These are phyloP conservation scores for Coniochaeta ligniaria DNA, from an alignment of 2,329 filamentous ascomycete genomes.

Conservation along the genomic window DNA sequence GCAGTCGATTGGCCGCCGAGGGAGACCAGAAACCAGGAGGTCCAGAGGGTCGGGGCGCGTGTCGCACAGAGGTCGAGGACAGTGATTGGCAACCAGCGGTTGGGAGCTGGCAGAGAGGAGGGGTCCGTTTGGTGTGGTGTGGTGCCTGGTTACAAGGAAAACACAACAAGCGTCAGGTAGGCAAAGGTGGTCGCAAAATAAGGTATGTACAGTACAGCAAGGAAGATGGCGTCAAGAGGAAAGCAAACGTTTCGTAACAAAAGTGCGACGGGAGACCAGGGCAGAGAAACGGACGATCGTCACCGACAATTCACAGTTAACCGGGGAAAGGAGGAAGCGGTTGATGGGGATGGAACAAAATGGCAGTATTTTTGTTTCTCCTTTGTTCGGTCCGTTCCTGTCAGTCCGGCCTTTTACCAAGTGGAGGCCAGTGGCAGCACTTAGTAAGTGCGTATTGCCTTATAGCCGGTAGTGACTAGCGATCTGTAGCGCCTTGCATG, in stretches of 20 bases:
- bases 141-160: background rate
- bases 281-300: background rate
- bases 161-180: background rate
- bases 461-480: background rate
- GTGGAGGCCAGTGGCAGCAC: background rate
- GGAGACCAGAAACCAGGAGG: background rate
- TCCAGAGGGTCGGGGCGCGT: background rate
- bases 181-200: background rate
- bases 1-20: background rate
- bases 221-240: background rate
- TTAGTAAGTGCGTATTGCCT: background rate
- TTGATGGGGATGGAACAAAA: background rate
- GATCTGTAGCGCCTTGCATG: background rate
- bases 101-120: background rate
- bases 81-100: background rate
- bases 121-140: background rate
- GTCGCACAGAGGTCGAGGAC: background rate
- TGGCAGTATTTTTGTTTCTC: background rate
- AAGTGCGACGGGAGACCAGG: background rate
- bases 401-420: background rate
- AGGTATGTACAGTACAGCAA: background rate
- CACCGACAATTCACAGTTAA: background rate
- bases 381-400: slow-evolving; percentile 1
- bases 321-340: background rate
- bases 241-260: background rate